Base-by-base conservation (phyloP, 106 monocot species). In the Dactylorhiza incarnata region DNA sequence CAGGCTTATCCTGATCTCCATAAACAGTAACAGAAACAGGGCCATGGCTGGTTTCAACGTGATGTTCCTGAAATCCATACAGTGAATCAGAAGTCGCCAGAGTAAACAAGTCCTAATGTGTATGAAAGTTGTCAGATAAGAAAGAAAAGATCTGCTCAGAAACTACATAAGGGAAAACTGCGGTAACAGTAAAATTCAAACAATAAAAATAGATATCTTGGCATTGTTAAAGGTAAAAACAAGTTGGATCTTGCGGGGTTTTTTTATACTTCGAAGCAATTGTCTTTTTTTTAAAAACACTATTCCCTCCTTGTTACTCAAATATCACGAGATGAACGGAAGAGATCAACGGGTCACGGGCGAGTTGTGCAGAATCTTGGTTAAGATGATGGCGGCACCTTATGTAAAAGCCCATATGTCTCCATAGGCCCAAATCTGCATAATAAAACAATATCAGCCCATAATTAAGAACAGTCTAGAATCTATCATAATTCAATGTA, bases 1-100 rank as follows among this genome's bases (percentile, higher is more conserved):
- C 83, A 47, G 83, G 85, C 68, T 88, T 91, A 14, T 88, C 88
- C 53, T 78, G 83, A 77, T 91, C 88, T 17, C 91, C 91, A 82
- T 77, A 88, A 9, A 91, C 82, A 56, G 78, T 69, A 76, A 88
- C 88, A 24, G 88, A 85, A 4, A 91, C 71, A 9, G 73, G 44
- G 14, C 88, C 91, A 81, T 82, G 77, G 11, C 78, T 53, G 15
- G 85, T 88, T 78, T 85, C 79, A 47, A 91, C 55, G 52, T 72
- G 47, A 86, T 88, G 85, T 70, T 91, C 86, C 91, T 91, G 86
- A 17, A 48, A 68, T 25, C 24, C 11, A 77, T 6, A 74, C 23
- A 65, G 51, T 65, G 26, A 29, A 65, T 65, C 13, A 23, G 23
- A 62, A 26, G 19, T 19, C n/a, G 58, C n/a, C 58, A 58, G 12